A percentile compares a stretch with the other conserved stretches of the same genome.
phyloP scores from a whole-genome alignment of 1,284 basidiomycete species.

The Trametes polyzona region DNA sequence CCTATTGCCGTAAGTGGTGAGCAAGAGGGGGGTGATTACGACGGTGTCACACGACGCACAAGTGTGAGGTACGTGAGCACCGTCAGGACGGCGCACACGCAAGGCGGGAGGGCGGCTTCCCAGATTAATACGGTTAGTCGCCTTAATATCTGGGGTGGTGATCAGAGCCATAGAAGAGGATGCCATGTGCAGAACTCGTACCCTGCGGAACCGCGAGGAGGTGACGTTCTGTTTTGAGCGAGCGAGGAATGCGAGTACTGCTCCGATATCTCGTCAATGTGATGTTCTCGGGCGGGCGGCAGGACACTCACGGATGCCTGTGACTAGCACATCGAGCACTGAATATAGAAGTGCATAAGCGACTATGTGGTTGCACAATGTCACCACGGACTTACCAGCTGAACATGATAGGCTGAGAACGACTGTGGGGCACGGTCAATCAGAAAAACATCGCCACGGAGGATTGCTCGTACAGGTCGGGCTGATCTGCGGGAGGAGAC shows the following conservation, averaged over 20 bases:
- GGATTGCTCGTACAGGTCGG: constrained; percentile 3
- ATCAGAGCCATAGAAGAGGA: neutral
- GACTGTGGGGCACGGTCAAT: constrained; percentile 15
- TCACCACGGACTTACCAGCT: constrained; percentile 33
- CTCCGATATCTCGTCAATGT: too few species aligned
- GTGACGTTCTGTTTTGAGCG: constrained; percentile 33
- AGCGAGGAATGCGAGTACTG: constrained; percentile 35
- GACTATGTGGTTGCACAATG: neutral
- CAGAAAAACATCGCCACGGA: neutral
- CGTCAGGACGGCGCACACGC: constrained; percentile 34
- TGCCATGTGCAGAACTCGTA: constrained; percentile 6
- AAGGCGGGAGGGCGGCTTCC: constrained; percentile 38
- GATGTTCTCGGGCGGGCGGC: too few species aligned
- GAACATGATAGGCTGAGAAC: constrained; percentile 31
- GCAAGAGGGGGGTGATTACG: neutral
- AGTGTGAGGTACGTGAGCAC: constrained; percentile 31
- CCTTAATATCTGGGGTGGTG: constrained; percentile 24
- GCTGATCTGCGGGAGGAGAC: constrained; percentile 5
- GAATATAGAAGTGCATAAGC: neutral
- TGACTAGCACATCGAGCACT: constrained; percentile 35
- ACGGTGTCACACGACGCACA: constrained; percentile 13
- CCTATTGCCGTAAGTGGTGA: constrained; percentile 13
- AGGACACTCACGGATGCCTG: constrained; percentile 28
- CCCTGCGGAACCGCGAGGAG: constrained; percentile 32
- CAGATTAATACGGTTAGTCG: constrained; percentile 34